Evolutionary conservation across 2,329 filamentous ascomycete genomes (phyloP), one percentile per base, ranked within the genome.

Genomic region (Sarocladium strictum): DNA sequence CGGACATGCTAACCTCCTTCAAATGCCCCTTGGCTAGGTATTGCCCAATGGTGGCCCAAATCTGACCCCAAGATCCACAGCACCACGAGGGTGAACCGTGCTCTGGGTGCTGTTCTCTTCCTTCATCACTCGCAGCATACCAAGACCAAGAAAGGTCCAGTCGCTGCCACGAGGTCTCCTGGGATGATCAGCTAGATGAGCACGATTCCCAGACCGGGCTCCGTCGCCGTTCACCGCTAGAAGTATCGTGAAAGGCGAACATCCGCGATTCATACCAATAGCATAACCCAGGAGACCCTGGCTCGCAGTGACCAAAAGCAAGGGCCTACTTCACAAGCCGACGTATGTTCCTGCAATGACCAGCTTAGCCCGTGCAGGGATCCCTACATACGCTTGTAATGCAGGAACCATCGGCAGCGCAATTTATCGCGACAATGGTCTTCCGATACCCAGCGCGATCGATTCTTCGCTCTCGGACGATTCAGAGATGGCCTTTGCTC

Each of bases 261-360:
- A n/a, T 33, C 32, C 15, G 32, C 32, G 32, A 33, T 33, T 33
- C 32, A 33, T 33, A 9, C 32, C 9, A 33, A 33, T 9, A 15
- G 32, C 32, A 9, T 15, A 29, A 53, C n/a, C 24, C 19, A 53
- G 21, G 19, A 41, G n/a, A 19, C 33, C 21, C 17, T 7, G 24
- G 23, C 53, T 43, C 54, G 63, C 61, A 60, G 73, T 74, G 71
- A 67, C 70, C 19, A 66, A 67, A 47, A 60, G 60, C 35, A 69
- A 69, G 56, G 62, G 57, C 47, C 59, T 63, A 24, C 27, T 29
- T 21, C 40, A 21, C 43, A 5, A 19, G n/a, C 26, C 9, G 43
- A 49, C 29, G 43, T 24, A 15, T 17, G 23, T 49, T 29, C 43
- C 43, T 49, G 43, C 43, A 29, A 5, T 17, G 10, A 17, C 19